Conservation (phyloP, 2,329 filamentous ascomycete genomes). For the Helotiales sp. region DNA sequence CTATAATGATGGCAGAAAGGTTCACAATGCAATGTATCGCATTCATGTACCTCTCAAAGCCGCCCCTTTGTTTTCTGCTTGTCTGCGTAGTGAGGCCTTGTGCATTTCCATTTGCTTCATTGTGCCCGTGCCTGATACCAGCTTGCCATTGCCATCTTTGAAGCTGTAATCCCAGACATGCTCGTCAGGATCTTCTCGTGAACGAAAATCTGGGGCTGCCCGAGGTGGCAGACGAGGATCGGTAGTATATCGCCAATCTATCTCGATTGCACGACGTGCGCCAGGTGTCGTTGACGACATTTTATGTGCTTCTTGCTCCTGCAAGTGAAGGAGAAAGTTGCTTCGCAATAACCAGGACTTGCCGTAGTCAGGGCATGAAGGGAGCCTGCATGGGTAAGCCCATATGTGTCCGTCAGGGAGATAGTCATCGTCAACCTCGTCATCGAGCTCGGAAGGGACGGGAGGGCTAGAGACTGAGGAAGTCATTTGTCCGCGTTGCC, state of each 20-base stretch:
- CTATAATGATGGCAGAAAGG: not conserved
- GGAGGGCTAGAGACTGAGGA: slow-evolving; percentile 27
- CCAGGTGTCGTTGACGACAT: slow-evolving; percentile 25
- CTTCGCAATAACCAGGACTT: slow-evolving; percentile 26
- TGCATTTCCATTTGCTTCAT: slow-evolving; percentile 25
- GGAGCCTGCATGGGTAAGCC: slow-evolving; percentile 27
- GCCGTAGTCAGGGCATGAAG: slow-evolving; percentile 27
- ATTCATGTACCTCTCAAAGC: slow-evolving; percentile 22
- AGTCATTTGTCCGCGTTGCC: slow-evolving; percentile 28
- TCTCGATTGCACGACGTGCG: slow-evolving; percentile 34
- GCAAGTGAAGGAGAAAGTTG: slow-evolving; percentile 33
- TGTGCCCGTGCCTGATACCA: slow-evolving; percentile 26
- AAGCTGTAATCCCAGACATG: slow-evolving; percentile 39
- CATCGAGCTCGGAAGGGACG: slow-evolving; percentile 28
- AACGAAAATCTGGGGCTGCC: slow-evolving; percentile 37
- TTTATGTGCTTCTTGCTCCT: slow-evolving; percentile 26
- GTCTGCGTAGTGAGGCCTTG: slow-evolving; percentile 16
- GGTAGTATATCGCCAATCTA: slow-evolving; percentile 40
- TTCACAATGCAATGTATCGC: slow-evolving; percentile 18
- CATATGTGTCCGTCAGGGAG: slow-evolving; percentile 25
- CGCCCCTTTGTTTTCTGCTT: slow-evolving; percentile 15
- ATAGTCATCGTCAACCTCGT: slow-evolving; percentile 29
- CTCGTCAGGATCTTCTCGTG: slow-evolving; percentile 39
- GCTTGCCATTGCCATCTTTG: slow-evolving; percentile 38
- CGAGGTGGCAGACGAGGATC: slow-evolving; percentile 39